Conservation (phyloP, 1,284 basidiomycete species). For the Calocybe gambosa region DNA sequence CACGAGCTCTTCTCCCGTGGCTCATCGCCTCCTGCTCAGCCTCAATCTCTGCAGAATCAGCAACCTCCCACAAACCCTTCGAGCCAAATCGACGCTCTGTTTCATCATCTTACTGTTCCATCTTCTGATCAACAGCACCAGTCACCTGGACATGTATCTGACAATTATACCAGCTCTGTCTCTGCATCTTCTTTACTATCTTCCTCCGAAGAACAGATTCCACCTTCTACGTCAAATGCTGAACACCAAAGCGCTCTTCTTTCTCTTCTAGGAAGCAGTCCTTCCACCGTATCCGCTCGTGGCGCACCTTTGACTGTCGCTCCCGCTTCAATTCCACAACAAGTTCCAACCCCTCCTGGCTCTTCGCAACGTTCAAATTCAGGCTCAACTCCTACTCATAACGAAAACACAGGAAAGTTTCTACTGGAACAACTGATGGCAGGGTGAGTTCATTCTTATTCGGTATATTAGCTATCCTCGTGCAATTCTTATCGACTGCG, state of each 20-base stretch:
- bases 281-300: conserved; percentile 26
- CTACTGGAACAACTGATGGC: conserved; percentile 75
- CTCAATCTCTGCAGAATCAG: conserved; percentile 24
- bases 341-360: conserved; percentile 62
- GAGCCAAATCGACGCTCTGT: conserved; percentile 52
- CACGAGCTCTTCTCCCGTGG: conserved; percentile 57
- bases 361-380: conserved; percentile 53
- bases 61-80: conserved; percentile 32
- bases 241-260: conserved; percentile 70
- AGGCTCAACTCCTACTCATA: conserved; percentile 39
- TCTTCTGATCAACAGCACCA: conserved; percentile 30
- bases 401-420: conserved; percentile 64
- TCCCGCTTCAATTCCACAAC: conserved; percentile 34
- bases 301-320: conserved; percentile 22
- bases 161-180: conserved; percentile 37
- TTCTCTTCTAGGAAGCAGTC: conserved; percentile 53
- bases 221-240: conserved; percentile 37
- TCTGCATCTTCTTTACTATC: conserved; percentile 49
- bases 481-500: conserved; percentile 1
- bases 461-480: neutral
- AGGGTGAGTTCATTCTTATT: conserved; percentile 44
- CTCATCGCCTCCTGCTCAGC: conserved; percentile 46
- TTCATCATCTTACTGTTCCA: conserved; percentile 39
- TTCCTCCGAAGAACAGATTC: conserved; percentile 42
- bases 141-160: conserved; percentile 22